phyloP scores from a whole-genome alignment of 352 stramenopile genomes.

The Pythium vanterpoolii region DNA sequence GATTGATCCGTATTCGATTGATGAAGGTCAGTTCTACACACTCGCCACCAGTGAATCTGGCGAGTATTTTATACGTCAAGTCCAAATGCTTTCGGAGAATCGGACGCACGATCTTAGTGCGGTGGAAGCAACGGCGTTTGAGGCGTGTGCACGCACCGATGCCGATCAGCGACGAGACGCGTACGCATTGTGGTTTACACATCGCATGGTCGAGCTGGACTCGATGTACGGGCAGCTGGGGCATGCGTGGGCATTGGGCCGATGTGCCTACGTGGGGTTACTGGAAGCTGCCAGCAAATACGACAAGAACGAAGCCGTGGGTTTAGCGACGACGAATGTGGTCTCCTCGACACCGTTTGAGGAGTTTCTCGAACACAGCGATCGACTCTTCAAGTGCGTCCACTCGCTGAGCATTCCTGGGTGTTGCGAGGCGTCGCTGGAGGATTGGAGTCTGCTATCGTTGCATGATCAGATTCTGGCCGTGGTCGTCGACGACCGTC shows the following conservation, averaged over 20 bases:
- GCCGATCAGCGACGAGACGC: slow-evolving; percentile 23
- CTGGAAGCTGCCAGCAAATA: not conserved
- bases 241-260: slow-evolving; percentile 43
- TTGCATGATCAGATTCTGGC: slow-evolving; percentile 55
- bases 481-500: slow-evolving; percentile 25
- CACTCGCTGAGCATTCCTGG: slow-evolving; percentile 39
- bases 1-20: slow-evolving; percentile 21
- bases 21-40: slow-evolving; percentile 43
- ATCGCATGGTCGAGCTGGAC: slow-evolving; percentile 58
- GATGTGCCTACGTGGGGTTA: slow-evolving; percentile 24
- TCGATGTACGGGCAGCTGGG: slow-evolving; percentile 52
- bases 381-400: slow-evolving; percentile 61
- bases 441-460: slow-evolving; percentile 55
- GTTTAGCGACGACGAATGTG: not conserved
- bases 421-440: slow-evolving; percentile 39
- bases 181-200: slow-evolving; percentile 51
- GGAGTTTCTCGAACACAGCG: slow-evolving; percentile 45
- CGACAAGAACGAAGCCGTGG: not conserved
- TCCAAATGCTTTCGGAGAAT: slow-evolving; percentile 39
- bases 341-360: slow-evolving; percentile 37
- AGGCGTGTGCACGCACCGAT: slow-evolving; percentile 26
- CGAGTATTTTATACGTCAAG: slow-evolving; percentile 12
- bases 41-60: slow-evolving; percentile 13
- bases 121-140: slow-evolving; percentile 37
- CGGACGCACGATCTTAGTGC: slow-evolving; percentile 34